Percentiles rank a stretch among this genome's conserved stretches.
phyloP scores from a whole-genome alignment of 352 stramenopile genomes.

The Pythium phragmiticola region DNA sequence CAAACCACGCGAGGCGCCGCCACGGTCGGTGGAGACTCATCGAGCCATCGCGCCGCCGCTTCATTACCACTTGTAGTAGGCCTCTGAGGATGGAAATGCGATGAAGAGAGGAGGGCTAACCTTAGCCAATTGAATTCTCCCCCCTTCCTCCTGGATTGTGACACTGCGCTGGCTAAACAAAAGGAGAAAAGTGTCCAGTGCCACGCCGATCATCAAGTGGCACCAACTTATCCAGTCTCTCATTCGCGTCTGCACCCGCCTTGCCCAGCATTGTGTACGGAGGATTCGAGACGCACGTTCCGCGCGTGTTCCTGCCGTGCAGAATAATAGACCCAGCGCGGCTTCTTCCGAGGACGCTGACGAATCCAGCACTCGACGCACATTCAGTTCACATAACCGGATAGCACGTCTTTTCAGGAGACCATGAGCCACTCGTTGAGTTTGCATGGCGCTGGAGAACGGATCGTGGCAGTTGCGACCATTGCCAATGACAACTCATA shows the following conservation, averaged over 20 bases:
- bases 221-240: background rate
- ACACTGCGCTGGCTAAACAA: background rate
- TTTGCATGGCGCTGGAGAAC: too few relatives aligned
- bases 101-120: background rate
- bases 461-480: too few relatives aligned
- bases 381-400: background rate
- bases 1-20: background rate
- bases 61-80: constrained; percentile 10
- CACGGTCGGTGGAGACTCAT: background rate
- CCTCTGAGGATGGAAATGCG: constrained; percentile 1
- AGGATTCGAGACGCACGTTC: constrained; percentile 17
- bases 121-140: too few relatives aligned
- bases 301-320: constrained; percentile 13
- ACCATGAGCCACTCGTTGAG: background rate
- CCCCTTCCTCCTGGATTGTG: background rate
- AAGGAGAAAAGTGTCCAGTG: constrained; percentile 1
- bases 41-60: constrained; percentile 17
- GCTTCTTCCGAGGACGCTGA: background rate
- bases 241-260: constrained; percentile 17
- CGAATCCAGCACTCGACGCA: background rate
- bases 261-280: background rate
- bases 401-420: background rate
- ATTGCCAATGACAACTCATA: too few relatives aligned
- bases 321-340: background rate
- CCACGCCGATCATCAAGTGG: constrained; percentile 17